Base-by-base conservation (phyloP, 2,329 filamentous ascomycete species). In the Pyrenophora tritici-repentis region DNA sequence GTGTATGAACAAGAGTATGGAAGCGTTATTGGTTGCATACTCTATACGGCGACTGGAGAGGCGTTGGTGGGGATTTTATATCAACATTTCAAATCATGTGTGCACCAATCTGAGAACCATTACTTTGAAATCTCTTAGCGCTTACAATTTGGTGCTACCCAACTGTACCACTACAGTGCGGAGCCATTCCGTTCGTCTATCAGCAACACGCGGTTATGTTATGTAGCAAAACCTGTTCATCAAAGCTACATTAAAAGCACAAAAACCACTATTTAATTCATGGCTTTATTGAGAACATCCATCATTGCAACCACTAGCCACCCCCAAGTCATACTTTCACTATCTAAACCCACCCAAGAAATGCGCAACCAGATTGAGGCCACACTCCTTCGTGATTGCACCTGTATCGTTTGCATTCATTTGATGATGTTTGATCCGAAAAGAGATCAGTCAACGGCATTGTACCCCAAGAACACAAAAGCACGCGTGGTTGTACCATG, bases 61-160 rank as follows among this genome's bases (percentile, higher is more conserved):
- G 62, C 62, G 62, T 66, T 64, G 61, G 57, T 61, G 61, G 53
- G 26, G 59, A 51, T 37, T 47, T 59, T 14, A 44, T 49, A 40
- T 43, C 34, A 41, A 41, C 17, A 44, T 44, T 44, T 31, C 35
- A 40, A 44, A 37, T 29, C 35, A 35, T 40, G 22, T 24, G 42
- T 22, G 35, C 32, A 22, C 6, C 10, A 8, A 5, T 17, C 26
- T 14, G 17, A 29, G 26, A 29, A 4, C 5, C 10, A 4, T 29
- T 29, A 29, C 13, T 29, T 29, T 29, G 12, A 1, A 12, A 4
- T 29, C 9, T 29, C 9, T 7, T 13, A 29, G 10, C 10, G 26
- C 26, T 29, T 29, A 29, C 9, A 4, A 10, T 12, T 29, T 29
- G 26, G 26, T 8, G 12, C 7, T 20, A 20, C 10, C 26, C 10